These are phyloP conservation scores for Avena insularis DNA, from an alignment of 176 grass and related monocot genomes.

Conservation along the genomic window DNA sequence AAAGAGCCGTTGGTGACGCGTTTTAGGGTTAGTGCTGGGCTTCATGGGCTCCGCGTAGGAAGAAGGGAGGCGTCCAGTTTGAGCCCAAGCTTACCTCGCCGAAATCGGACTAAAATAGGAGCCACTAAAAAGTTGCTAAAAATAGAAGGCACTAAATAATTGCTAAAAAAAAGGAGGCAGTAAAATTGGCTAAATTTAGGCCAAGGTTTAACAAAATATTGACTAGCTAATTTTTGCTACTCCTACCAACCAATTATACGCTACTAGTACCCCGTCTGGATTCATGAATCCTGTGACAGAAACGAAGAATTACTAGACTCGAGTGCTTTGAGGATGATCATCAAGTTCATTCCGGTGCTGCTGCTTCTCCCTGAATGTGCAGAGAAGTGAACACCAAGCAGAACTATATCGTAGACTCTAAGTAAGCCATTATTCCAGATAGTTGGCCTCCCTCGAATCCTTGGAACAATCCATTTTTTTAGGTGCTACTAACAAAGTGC, in stretches of 20 bases:
- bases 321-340: background rate
- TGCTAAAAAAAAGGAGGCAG: background rate
- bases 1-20: constrained; percentile 46
- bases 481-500: background rate
- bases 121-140: background rate
- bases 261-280: background rate
- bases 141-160: background rate
- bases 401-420: background rate
- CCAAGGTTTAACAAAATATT: background rate
- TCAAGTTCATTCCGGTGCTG: background rate
- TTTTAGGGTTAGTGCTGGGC: constrained; percentile 8
- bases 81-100: background rate
- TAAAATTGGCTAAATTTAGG: background rate
- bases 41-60: background rate
- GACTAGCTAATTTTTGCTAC: background rate
- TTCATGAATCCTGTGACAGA: background rate
- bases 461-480: background rate
- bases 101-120: background rate
- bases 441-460: background rate
- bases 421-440: background rate
- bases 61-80: background rate
- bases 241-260: too few species aligned
- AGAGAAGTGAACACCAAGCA: background rate
- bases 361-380: background rate
- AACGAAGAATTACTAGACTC: background rate